Evolutionary conservation across 1,284 basidiomycete genomes (phyloP).

Genomic region (Trametes pubescens): DNA sequence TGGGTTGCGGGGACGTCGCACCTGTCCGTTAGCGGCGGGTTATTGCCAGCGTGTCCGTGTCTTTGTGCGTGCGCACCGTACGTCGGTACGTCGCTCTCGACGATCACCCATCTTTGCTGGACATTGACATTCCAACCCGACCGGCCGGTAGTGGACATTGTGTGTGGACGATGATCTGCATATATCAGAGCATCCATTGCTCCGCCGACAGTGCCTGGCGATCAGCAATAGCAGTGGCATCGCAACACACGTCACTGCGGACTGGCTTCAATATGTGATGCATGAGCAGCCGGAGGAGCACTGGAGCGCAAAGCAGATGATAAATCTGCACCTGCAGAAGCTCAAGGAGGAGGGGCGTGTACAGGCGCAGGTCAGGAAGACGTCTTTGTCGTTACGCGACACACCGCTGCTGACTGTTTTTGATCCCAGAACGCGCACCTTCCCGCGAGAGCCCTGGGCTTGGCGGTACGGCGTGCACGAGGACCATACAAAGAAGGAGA

Average conservation of each 20-base stretch:
- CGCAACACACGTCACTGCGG: background rate
- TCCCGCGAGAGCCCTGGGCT: slow-evolving; percentile 11
- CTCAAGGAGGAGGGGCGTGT: background rate
- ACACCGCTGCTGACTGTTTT: slow-evolving; percentile 1
- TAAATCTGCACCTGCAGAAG: slow-evolving; percentile 5
- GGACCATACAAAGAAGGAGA: background rate
- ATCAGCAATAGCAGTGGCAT: background rate
- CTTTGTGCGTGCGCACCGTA: too few relatives aligned
- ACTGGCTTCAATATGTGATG: background rate
- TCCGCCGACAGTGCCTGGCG: background rate
- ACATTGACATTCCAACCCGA: background rate
- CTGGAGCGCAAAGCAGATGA: background rate
- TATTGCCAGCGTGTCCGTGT: background rate
- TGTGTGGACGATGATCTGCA: background rate
- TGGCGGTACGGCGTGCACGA: background rate
- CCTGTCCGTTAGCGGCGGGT: background rate
- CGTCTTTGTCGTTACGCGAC: background rate
- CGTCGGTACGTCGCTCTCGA: background rate
- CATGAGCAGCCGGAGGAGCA: background rate
- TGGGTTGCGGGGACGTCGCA: background rate
- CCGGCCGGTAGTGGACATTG: background rate
- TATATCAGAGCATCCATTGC: background rate
- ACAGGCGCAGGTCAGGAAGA: slow-evolving; percentile 6
- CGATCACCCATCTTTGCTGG: slow-evolving; percentile 8
- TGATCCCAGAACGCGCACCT: slow-evolving; percentile 9